Evolutionary conservation across 306 rosid genomes (phyloP), one percentile per base, ranked within the genome.

Genomic region (Vigna mungo): DNA sequence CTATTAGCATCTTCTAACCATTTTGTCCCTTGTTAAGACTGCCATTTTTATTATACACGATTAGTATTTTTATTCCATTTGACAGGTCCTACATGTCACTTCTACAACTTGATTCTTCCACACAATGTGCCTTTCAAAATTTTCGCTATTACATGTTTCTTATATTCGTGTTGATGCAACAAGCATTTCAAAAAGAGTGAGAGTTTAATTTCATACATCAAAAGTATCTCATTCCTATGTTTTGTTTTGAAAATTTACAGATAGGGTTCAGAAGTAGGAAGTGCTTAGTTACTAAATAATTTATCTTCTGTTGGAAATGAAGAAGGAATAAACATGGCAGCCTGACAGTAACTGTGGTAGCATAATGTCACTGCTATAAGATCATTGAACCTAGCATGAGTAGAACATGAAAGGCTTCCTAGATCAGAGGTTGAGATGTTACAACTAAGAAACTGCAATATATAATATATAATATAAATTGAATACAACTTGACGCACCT

Each of bases 401-500:
- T 47, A 68, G 68, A 81, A 74, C 51, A 75, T 63, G 44, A 68
- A 83, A 52, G 32, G 32, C 55, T 65, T 46, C 20, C 65, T 43
- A 74, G 71, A 79, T 68, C 74, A 76, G 61, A 68, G 72, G 36
- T 49, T 74, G 41, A 78, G 49, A 78, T 21, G 81, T 23, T 53
- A 84, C 53, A 44, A 12, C 49, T 44, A 11, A 44, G 5, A 60
- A 68, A 75, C 60, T 60, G 30, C 58, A 60, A 76, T 2, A 25
- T 2, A 25, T 25, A 25, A 25, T 74, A 67, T 34, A 66, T 4
- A 30, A 77, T 17, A 73, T 4, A 76, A 17, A 73, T 4, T 52
- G 44, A 70, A 82, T 68, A 68, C 8, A 61, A 78, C 37, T 44
- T 61, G 74, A 43, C 23, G 43, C 86, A 95, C 99, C 97, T 63